A percentile compares a stretch with the other conserved stretches of the same genome.
phyloP scores from a whole-genome alignment of 2,329 filamentous ascomycete species.

The Fusarium sarcochroum region DNA sequence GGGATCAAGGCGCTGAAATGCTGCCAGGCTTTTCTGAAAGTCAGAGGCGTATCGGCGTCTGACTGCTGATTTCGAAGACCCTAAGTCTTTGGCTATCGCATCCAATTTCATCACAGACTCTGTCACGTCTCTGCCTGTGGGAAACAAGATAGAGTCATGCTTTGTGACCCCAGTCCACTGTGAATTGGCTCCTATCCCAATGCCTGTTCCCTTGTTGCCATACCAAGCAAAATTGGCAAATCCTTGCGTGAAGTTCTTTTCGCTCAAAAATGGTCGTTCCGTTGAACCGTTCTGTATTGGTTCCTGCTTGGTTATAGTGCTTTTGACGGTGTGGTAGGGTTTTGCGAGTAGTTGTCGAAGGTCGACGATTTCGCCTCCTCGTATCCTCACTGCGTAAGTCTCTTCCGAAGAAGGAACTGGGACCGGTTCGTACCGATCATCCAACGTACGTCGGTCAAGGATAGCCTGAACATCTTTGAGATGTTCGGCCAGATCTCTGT shows the following conservation, averaged over 20 bases:
- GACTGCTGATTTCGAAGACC: slow-evolving; percentile 34
- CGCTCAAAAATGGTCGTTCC: slow-evolving; percentile 27
- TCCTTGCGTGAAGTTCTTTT: slow-evolving; percentile 10
- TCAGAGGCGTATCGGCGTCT: slow-evolving; percentile 39
- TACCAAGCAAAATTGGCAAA: slow-evolving; percentile 11
- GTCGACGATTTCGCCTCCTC: slow-evolving; percentile 39
- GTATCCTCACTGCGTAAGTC: slow-evolving; percentile 28
- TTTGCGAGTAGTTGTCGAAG: slow-evolving; percentile 37
- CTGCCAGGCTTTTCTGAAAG: slow-evolving; percentile 37
- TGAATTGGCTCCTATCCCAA: not conserved
- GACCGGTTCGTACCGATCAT: slow-evolving; percentile 31
- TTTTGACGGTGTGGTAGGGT: slow-evolving; percentile 17
- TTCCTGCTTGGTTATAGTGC: not conserved
- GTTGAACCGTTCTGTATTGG: not conserved
- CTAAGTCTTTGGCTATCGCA: slow-evolving; percentile 24
- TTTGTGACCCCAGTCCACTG: not conserved
- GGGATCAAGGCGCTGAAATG: slow-evolving; percentile 34
- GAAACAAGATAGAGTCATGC: slow-evolving; percentile 1
- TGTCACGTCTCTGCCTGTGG: slow-evolving; percentile 11
- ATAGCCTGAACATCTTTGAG: slow-evolving; percentile 37
- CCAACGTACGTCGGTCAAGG: slow-evolving; percentile 32
- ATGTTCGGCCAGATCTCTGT: slow-evolving; percentile 40
- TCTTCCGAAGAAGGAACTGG: slow-evolving; percentile 33
- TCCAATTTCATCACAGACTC: slow-evolving; percentile 19
- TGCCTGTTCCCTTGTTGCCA: not conserved